Evolutionary conservation across 164 flowering plant species (phyloP), one percentile per base, ranked within the genome.

Genomic region (Nelumbo lutea): DNA sequence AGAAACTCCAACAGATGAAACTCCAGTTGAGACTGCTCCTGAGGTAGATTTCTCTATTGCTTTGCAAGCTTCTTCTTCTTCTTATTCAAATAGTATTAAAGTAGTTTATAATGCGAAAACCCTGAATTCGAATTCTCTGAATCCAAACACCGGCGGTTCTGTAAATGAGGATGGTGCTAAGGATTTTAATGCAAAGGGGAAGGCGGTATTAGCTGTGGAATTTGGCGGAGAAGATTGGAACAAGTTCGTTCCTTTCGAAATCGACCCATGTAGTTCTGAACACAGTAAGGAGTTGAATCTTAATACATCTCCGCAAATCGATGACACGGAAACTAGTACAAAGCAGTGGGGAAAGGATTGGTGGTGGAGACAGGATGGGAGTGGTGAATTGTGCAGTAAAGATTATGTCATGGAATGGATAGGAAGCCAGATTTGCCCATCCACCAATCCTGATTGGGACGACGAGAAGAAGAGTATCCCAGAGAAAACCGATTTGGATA

Each of bases 291-390:
- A 90, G 77, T 74, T 90, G 77, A 83, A 75, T 50, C 57, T 46
- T 61, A 74, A 60, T 71, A 68, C 76, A 59, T 77, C 78, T 58
- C 60, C 66, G 8, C 67, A 53, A 9, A 68, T 45, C 41, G 87
- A 82, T 63, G 84, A 84, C 66, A 53, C 62, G 2, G 61, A 65
- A 3, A n/a, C 51, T 3, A 75, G 72, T 51, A 42, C 72, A 2
- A 84, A 84, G 69, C 97, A 86, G 70, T 93, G 97, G 92, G 98
- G 98, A 10, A 87, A 83, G 66, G 98, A 96, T 79, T 96, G 99
- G 99, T 96, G 98, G 99, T 96, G 99, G 99, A 96, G 72, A 61
- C 99, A 96, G 73, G 98, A 92, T 70, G 98, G 89, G 57, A 89
- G 88, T 73, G 91, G 90, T 55, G 97, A 96, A 62, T 79, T 96